Conservation (phyloP, 2,329 filamentous ascomycete genomes). For the Trichoderma lentiforme region DNA sequence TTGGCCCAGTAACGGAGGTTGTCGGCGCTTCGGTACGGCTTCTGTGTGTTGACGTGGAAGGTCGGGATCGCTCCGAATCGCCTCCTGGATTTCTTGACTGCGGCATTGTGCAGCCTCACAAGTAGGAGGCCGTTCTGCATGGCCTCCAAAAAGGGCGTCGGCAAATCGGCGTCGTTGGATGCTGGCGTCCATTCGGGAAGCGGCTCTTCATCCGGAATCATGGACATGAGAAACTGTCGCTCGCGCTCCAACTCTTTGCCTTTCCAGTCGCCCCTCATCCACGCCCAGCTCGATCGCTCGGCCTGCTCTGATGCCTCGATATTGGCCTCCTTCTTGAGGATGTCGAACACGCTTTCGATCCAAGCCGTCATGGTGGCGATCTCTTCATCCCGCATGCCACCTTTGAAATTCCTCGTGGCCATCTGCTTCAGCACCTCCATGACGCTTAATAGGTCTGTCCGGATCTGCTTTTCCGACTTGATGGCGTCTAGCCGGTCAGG, state of each 20-base stretch:
- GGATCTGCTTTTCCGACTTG: slow-evolving; percentile 80
- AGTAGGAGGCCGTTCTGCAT: slow-evolving; percentile 78
- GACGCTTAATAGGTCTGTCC: slow-evolving; percentile 77
- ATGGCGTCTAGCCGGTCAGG: slow-evolving; percentile 82
- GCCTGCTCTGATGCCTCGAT: slow-evolving; percentile 69
- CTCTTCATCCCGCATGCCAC: slow-evolving; percentile 77
- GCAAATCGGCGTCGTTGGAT: slow-evolving; percentile 41
- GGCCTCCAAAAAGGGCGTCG: slow-evolving; percentile 69
- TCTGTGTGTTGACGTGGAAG: slow-evolving; percentile 88
- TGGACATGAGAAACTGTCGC: slow-evolving; percentile 73
- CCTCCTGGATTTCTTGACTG: slow-evolving; percentile 77
- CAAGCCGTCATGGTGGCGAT: slow-evolving; percentile 71
- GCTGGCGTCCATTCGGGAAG: slow-evolving; percentile 66
- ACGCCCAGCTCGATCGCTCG: slow-evolving; percentile 73
- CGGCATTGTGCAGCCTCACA: slow-evolving; percentile 83
- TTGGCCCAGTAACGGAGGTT: slow-evolving; percentile 97
- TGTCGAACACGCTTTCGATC: slow-evolving; percentile 72
- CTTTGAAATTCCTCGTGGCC: slow-evolving; percentile 80
- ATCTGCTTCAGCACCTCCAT: slow-evolving; percentile 91
- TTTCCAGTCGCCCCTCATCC: slow-evolving; percentile 76
- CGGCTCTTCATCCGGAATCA: slow-evolving; percentile 57
- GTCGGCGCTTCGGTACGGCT: slow-evolving; percentile 90
- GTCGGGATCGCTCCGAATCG: slow-evolving; percentile 86
- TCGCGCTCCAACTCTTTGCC: slow-evolving; percentile 74
- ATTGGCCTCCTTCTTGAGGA: slow-evolving; percentile 73